Base-by-base conservation (phyloP, 768 basidiomycete genomes). In the Leccinum barrowsii region DNA sequence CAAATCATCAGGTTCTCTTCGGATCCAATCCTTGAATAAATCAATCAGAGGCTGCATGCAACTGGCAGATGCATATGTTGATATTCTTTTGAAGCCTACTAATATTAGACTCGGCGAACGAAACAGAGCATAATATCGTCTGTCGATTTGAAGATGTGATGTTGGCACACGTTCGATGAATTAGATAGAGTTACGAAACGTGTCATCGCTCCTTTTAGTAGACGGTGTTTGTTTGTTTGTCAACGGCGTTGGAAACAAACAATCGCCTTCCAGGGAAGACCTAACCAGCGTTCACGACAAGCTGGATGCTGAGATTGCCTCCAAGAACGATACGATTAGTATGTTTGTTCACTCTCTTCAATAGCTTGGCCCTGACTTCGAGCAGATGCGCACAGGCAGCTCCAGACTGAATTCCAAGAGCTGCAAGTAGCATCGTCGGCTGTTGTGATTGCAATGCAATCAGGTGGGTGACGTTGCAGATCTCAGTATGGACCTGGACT, bases 321-420 rank as follows among this genome's bases (percentile, higher is more conserved):
- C 80, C 24, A 87, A 80, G 74, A 81, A 80, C 52, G 87, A 88
- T 63, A 81, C 81, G 54, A 74, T 78, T 17, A 79, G 89, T 89
- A 66, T 8, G 77, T 66, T 22, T 7, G 21, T 37, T 34, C 11
- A 2, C n/a, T 13, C 40, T 30, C 28, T 2, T 24, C 30, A 4
- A 34, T n/a, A 19, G 35, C 28, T 21, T 52, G 7, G 10, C 30
- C 47, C 52, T 59, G 19, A 56, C 47, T 57, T 46, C n/a, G 28
- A 24, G 17, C 57, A 89, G 88, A 79, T 63, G 75, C 80, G 5
- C 84, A 82, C 63, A 79, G 85, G 32, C 78, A 85, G 55, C 73
- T 89, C 10, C 82, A 85, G 56, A 75, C 77, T 50, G 78, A 80
- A 48, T 68, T 85, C 32, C 85, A 87, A 66, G 86, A 90, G 34